Base-by-base conservation (phyloP, 495 filamentous ascomycete species). In the Tuber brumale region DNA sequence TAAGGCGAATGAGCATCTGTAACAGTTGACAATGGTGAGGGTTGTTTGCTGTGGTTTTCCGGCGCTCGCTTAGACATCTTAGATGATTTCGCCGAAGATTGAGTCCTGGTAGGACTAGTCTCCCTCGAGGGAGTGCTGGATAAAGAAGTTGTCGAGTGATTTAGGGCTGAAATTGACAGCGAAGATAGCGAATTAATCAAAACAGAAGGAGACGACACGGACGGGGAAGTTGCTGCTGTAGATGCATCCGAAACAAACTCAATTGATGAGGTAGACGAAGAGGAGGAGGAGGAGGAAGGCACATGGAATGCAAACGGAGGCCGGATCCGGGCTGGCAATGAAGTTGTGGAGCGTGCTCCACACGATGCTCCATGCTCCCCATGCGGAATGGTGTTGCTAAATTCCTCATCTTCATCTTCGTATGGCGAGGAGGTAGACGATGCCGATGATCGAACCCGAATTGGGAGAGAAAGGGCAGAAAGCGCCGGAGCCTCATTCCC, bases 1-100 rank as follows among this genome's bases (percentile, higher is more conserved):
- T 81, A 81, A 44, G 79, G 79, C 27, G 80, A 81, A 41, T 81
- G 79, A 42, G 72, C 79, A 21, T 81, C 80, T 73, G 74, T 81
- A 39, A 81, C 80, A 43, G 76, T 81, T 14, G 80, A 81, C 51
- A 81, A 35, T 21, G 80, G 80, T 31, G 80, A 81, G 43, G 80
- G 80, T 37, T 81, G 79, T 57, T 81, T 81, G 48, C 72, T 76
- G 71, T 81, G 78, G 69, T n/a, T 76, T 43, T 81, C 80, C 12
- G 66, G 45, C 27, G 66, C 51, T 70, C 80, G 75, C 27, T 79
- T 81, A 23, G 79, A 41, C 44, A 37, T 75, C 69, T 79, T 76
- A 4, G 70, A 42, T 27, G 73, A 39, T 43, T 76, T 79, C 27
- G 46, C 21, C 19, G 73, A 61, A 45, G 27, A 21, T 48, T 80